Evolutionary conservation across 2,329 filamentous ascomycete species (phyloP).

Genomic region (Coniochaeta ligniaria): DNA sequence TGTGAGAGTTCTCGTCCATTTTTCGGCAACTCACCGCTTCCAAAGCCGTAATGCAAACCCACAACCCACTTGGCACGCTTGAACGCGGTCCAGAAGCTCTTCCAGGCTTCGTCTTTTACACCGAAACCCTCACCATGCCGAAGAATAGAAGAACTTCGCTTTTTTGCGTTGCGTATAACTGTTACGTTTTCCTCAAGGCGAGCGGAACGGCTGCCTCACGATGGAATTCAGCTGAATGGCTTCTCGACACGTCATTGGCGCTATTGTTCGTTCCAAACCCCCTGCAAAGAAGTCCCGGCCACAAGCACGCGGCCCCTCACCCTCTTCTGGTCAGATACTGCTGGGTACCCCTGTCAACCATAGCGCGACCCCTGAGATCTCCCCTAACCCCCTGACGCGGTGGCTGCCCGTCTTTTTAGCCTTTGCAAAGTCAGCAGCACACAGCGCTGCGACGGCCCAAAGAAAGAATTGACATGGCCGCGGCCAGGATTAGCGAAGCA

Average conservation of each 20-base stretch:
- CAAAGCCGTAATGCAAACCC: background rate
- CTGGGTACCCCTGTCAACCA: background rate
- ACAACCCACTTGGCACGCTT: background rate
- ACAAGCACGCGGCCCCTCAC: constrained; percentile 1
- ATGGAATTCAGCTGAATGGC: background rate
- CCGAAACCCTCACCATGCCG: background rate
- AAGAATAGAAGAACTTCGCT: background rate
- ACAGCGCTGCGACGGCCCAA: background rate
- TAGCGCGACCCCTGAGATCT: constrained; percentile 2
- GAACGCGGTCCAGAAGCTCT: background rate
- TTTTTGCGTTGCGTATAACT: background rate
- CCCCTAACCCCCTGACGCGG: background rate
- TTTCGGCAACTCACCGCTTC: background rate
- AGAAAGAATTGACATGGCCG: background rate
- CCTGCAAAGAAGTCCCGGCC: background rate
- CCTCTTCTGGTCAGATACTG: background rate
- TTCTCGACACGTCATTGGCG: background rate
- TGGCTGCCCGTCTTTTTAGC: background rate
- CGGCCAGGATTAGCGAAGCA: constrained; percentile 2
- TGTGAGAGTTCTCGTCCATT: background rate
- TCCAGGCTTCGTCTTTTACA: background rate
- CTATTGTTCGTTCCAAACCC: background rate
- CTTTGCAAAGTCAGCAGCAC: background rate
- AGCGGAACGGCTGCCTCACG: background rate
- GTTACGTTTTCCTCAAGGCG: background rate